Evolutionary conservation across 75 land plant species (phyloP).

Genomic region (Pinus tabuliformis): DNA sequence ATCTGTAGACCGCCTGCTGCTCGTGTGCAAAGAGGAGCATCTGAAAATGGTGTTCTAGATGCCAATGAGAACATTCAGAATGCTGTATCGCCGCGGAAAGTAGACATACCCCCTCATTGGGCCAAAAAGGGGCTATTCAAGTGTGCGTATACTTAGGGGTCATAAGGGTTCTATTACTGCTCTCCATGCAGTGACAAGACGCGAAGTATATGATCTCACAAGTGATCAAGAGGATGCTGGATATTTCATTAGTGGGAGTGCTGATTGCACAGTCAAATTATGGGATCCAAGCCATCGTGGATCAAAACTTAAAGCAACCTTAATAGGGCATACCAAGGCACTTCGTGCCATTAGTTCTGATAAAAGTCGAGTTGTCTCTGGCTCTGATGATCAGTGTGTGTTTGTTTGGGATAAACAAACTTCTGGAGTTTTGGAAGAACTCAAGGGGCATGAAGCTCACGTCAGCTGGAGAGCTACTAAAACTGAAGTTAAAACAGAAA

Average conservation of each 20-base stretch:
- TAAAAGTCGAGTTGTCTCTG: no score
- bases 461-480: no score
- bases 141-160: conserved; percentile 80
- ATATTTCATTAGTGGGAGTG: conserved; percentile 95
- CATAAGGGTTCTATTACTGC: conserved; percentile 93
- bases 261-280: conserved; percentile 87
- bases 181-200: conserved; percentile 80
- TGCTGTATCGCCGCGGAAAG: conserved; percentile 22
- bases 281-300: conserved; percentile 96
- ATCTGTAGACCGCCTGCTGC: conserved; percentile 39
- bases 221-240: conserved; percentile 96
- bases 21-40: conserved; percentile 46
- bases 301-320: conserved; percentile 83
- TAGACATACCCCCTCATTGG: conserved; percentile 41
- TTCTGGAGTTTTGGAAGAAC: no score
- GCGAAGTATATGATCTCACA: conserved; percentile 89
- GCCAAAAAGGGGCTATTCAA: conserved; percentile 61
- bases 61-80: conserved; percentile 39
- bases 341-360: no score
- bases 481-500: no score
- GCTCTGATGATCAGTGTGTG: no score
- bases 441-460: no score
- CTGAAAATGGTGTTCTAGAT: conserved; percentile 34
- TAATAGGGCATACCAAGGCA: conserved; percentile 86
- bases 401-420: no score